These are phyloP conservation scores for Aspergillus neoniger DNA, from an alignment of 2,329 filamentous ascomycete genomes.

Conservation along the genomic window DNA sequence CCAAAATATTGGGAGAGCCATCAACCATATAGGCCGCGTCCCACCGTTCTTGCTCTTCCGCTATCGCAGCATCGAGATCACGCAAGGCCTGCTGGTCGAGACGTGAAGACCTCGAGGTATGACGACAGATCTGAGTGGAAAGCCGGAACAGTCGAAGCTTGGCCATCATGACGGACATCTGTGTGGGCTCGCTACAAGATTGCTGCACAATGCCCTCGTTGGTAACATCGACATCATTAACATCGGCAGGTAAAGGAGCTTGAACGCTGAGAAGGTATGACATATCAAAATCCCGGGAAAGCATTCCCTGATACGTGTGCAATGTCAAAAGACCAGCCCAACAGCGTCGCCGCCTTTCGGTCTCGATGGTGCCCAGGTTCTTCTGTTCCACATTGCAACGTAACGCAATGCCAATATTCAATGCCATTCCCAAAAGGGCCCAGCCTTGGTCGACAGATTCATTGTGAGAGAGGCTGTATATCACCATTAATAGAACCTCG, in stretches of 20 bases:
- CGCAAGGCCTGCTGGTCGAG: constrained; percentile 12
- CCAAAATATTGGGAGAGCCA: constrained; percentile 21
- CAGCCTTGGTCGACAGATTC: too few relatives aligned
- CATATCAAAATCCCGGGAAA: too few relatives aligned
- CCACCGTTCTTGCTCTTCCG: constrained; percentile 24
- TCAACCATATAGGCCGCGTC: constrained; percentile 18
- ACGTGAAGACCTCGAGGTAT: constrained; percentile 13
- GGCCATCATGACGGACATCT: constrained; percentile 36
- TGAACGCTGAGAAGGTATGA: constrained; percentile 17
- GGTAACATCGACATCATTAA: constrained; percentile 28
- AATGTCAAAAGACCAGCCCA: too few relatives aligned
- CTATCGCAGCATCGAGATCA: constrained; percentile 18
- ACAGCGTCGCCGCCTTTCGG: too few relatives aligned
- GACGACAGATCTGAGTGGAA: constrained; percentile 28
- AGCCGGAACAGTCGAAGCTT: constrained; percentile 34
- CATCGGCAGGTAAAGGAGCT: constrained; percentile 24
- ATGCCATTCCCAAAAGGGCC: too few relatives aligned
- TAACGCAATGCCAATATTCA: too few relatives aligned
- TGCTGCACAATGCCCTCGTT: constrained; percentile 10
- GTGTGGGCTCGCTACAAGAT: constrained; percentile 24
- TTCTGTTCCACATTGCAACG: too few relatives aligned
- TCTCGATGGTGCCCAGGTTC: too few relatives aligned
- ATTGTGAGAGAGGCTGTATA: too few relatives aligned
- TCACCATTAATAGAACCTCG: too few relatives aligned
- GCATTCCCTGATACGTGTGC: too few relatives aligned